Evolutionary conservation across 2,329 filamentous ascomycete genomes (phyloP), one percentile per base, ranked within the genome.

Genomic region (Fulvia fulva): DNA sequence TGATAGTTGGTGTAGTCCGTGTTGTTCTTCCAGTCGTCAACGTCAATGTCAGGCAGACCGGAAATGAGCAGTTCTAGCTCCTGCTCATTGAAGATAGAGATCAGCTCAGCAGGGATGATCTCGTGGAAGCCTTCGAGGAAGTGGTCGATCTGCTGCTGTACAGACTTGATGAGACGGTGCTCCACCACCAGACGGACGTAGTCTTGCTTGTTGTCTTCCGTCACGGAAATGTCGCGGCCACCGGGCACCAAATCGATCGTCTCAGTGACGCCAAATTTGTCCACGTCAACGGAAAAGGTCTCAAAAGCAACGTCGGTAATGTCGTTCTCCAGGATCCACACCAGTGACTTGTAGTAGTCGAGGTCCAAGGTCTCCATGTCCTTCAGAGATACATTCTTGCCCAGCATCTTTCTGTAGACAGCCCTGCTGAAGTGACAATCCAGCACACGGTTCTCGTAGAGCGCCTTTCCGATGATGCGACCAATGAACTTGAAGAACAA

Each of bases 401-500:
- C 90, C 26, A 99, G 84, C 64, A 99, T 97, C 66, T 91, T 89
- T 80, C 97, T 97, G 82, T 99, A 99, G 53, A 99, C 93, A 14
- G 95, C 95, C 71, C 94, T 87, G 77, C 93, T 97, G 80, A 99
- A 99, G 81, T 97, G 96, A 75, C 94, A 99, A 75, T 99, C 94
- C 28, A 99, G 86, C 34, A 99, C 87, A 57, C 94, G 89, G 47
- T 91, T 90, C 78, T 99, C 95, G 74, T 97, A 99, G 51, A 99
- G 82, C 37, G 94, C 94, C 77, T 99, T 99, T 69, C 94, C 95
- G 67, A 99, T 99, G 75, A 99, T 91, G 51, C 94, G 90, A 44
- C 94, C 94, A 69, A 99, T 97, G 77, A 99, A 99, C 74, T 97
- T 97, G 85, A 99, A 99, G 83, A 97, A 99, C 80, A 91, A 86